These are phyloP conservation scores for Metschnikowia cubensis DNA, from an alignment of 805 yeast species.

Conservation along the genomic window DNA sequence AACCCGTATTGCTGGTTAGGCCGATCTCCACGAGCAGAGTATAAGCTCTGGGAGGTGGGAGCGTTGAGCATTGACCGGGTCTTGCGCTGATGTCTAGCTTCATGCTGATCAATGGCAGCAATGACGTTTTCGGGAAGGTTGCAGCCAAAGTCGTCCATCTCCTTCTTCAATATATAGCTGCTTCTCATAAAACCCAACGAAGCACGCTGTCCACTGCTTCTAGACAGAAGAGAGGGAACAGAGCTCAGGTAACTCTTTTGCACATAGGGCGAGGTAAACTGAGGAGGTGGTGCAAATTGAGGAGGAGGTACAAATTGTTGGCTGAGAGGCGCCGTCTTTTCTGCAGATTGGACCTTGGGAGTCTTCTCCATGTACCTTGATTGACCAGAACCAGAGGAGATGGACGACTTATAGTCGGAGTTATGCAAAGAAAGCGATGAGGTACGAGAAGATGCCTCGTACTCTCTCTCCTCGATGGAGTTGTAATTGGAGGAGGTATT, in stretches of 20 bases:
- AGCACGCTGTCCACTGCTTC: slow-evolving; percentile 22
- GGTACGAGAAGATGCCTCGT: slow-evolving; percentile 26
- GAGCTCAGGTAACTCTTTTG: slow-evolving; percentile 13
- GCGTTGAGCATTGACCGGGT: not conserved
- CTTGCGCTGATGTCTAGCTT: not conserved
- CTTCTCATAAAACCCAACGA: slow-evolving; percentile 44
- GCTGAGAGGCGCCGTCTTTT: slow-evolving; percentile 7
- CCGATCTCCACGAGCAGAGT: not conserved
- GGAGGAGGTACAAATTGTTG: slow-evolving; percentile 4
- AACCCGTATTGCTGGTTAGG: not conserved
- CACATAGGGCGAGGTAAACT: slow-evolving; percentile 9
- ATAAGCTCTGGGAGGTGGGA: slow-evolving; percentile 1
- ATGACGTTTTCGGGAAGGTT: slow-evolving; percentile 31
- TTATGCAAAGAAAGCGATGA: slow-evolving; percentile 38
- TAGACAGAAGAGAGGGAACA: slow-evolving; percentile 14
- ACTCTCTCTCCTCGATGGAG: slow-evolving; percentile 18
- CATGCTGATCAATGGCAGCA: slow-evolving; percentile 3
- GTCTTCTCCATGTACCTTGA: slow-evolving; percentile 9
- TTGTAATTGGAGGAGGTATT: slow-evolving; percentile 29
- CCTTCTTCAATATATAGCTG: slow-evolving; percentile 40
- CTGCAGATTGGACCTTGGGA: slow-evolving; percentile 12
- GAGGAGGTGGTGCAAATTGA: slow-evolving; percentile 1
- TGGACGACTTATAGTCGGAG: slow-evolving; percentile 35
- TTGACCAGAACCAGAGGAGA: slow-evolving; percentile 29
- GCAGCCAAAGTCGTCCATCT: slow-evolving; percentile 31